Conservation (phyloP, 2,329 filamentous ascomycete species). For the Hypomyces perniciosus region DNA sequence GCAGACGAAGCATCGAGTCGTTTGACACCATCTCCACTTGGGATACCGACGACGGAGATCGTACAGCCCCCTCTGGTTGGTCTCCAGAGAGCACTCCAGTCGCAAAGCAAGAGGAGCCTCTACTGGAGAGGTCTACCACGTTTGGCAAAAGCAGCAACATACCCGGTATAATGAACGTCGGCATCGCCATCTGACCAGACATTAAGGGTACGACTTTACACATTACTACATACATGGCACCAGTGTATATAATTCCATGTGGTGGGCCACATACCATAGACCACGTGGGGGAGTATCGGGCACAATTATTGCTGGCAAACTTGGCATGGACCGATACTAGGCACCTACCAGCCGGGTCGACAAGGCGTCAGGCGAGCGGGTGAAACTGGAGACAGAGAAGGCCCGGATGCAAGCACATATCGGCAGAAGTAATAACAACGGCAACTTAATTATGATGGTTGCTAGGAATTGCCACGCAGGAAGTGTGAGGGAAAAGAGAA, state of each 20-base stretch:
- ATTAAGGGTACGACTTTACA: conserved; percentile 6
- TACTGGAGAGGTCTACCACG: conserved; percentile 29
- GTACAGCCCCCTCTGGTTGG: conserved; percentile 42
- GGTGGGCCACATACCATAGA: conserved; percentile 12
- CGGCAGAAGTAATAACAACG: too few relatives aligned
- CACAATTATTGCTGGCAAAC: conserved; percentile 4
- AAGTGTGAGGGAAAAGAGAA: too few relatives aligned
- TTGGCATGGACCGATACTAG: not conserved
- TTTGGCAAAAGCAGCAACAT: conserved; percentile 23
- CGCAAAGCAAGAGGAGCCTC: conserved; percentile 35
- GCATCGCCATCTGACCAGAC: conserved; percentile 24
- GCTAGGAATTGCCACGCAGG: too few relatives aligned
- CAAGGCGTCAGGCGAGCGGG: too few relatives aligned
- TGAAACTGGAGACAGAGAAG: not conserved
- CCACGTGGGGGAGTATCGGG: conserved; percentile 2
- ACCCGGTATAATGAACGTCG: conserved; percentile 19
- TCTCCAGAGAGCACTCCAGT: conserved; percentile 42
- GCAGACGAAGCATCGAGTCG: conserved; percentile 38
- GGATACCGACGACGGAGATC: conserved; percentile 40
- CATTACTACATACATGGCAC: conserved; percentile 1
- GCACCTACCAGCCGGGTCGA: too few relatives aligned
- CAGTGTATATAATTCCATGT: conserved; percentile 13
- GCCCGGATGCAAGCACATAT: not conserved
- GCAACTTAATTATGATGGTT: too few relatives aligned
- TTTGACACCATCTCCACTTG: conserved; percentile 46